Conservation (phyloP, 768 basidiomycete species). For the Naganishia randhawae region DNA sequence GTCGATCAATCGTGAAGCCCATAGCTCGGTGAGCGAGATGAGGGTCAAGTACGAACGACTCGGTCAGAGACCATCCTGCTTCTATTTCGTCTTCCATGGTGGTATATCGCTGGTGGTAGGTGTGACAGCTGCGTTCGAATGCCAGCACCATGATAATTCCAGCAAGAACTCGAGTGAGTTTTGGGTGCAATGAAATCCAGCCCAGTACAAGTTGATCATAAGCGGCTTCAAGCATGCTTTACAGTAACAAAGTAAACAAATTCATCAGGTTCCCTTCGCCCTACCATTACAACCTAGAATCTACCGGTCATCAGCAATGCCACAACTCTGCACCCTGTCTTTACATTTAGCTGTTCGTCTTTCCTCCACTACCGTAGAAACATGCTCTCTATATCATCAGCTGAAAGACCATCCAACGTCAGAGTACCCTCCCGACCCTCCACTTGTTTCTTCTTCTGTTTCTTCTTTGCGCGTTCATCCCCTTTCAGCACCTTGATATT, state of each 20-base stretch:
- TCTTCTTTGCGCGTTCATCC: background rate
- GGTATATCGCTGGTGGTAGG: background rate
- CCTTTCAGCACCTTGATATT: background rate
- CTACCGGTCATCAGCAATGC: background rate
- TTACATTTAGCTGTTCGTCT: background rate
- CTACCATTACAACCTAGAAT: background rate
- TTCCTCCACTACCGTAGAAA: background rate
- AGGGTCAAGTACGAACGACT: conserved; percentile 38
- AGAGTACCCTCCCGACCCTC: background rate
- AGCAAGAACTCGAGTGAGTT: background rate
- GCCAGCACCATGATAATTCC: background rate
- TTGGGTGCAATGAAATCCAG: background rate
- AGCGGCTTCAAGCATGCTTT: background rate
- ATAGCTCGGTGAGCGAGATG: no score
- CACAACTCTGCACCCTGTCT: background rate
- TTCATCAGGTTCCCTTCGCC: background rate
- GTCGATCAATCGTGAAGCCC: background rate
- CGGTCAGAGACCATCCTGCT: conserved; percentile 49
- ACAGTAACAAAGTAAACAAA: conserved; percentile 5
- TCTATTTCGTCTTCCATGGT: conserved; percentile 40
- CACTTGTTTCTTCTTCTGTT: background rate
- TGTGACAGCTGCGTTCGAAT: background rate
- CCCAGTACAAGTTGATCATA: background rate
- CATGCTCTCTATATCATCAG: background rate
- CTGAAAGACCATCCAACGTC: background rate